Base-by-base conservation (phyloP, 1,139 yeast species). In the Hemisphaericaspora lyxosophila region DNA sequence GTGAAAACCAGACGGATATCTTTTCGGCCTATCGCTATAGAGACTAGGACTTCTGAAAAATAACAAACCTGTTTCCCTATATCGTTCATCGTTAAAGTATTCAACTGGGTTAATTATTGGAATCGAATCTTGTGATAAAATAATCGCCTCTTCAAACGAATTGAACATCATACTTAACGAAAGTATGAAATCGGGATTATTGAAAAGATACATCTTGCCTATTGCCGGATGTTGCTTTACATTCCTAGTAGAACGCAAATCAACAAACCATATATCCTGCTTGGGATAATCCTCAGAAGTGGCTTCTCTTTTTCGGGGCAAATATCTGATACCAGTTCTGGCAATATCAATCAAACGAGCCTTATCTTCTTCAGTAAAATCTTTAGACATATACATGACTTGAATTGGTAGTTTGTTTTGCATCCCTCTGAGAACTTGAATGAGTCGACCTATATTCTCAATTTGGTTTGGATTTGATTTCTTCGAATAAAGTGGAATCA, bases 351-450 rank as follows among this genome's bases (percentile, higher is more conserved):
- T 38, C n/a, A 64, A 39, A 13, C 22, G 28, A 13, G 45, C 44
- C 35, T 50, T 57, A 14, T 58, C 63, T 3, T 46, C 31, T 1
- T 36, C 41, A 14, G 45, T 41, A 22, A 64, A 41, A 1, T 44
- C 38, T 4, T 41, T 40, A 23, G 38, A 34, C 39, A 43, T 34
- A 34, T 52, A 55, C 3, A 51, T 45, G 13, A 67, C 49, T 50
- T 67, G 57, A 18, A 67, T 53, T 0, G 72, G 73, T 7, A 62
- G 47, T 5, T 36, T 40, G 41, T 62, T 67, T 15, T 55, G 55
- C 19, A 57, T 43, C 1, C 51, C 56, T 15, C 70, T 47, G 15
- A 67, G 50, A 2, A 60, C 61, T 5, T 49, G 48, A 7, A 67
- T 50, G 11, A 65, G 40, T 4, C 63, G 45, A 13, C 37, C 42